phyloP scores from a whole-genome alignment of 495 filamentous ascomycete genomes.

The Apodospora peruviana region DNA sequence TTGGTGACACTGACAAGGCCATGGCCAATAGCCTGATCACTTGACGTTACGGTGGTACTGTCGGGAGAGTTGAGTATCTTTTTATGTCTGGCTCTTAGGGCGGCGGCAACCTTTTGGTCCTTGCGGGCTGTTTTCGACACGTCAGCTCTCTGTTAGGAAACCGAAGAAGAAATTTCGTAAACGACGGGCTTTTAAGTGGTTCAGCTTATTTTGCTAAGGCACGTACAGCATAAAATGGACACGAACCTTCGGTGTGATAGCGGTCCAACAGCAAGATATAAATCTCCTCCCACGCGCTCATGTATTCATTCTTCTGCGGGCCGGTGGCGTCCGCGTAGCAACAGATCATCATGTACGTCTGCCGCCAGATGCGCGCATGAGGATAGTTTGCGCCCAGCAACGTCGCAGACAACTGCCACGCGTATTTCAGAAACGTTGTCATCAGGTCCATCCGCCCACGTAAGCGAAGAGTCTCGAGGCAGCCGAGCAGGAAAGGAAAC shows the following conservation, averaged over 20 bases:
- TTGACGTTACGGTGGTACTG: too few relatives aligned
- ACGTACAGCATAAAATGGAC: too few relatives aligned
- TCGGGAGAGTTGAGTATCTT: too few relatives aligned
- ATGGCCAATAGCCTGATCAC: too few relatives aligned
- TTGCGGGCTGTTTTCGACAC: too few relatives aligned
- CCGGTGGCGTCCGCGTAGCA: neutral
- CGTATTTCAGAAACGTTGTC: constrained; percentile 2
- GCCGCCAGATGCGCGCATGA: constrained; percentile 2
- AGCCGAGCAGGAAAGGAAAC: constrained; percentile 4
- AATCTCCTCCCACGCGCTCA: neutral
- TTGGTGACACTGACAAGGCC: too few relatives aligned
- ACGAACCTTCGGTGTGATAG: neutral
- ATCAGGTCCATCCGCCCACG: constrained; percentile 1
- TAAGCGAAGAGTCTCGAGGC: neutral
- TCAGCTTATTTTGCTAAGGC: too few relatives aligned
- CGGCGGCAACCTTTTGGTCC: too few relatives aligned
- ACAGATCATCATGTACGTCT: neutral
- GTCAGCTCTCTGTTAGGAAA: too few relatives aligned
- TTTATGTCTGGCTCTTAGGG: too few relatives aligned
- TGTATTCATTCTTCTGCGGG: neutral
- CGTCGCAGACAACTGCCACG: neutral
- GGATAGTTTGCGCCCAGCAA: neutral
- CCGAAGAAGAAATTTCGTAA: too few relatives aligned
- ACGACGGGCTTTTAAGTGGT: too few relatives aligned
- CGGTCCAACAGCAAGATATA: neutral